Conservation (phyloP, 345 rosid species). For the Heritiera littoralis region DNA sequence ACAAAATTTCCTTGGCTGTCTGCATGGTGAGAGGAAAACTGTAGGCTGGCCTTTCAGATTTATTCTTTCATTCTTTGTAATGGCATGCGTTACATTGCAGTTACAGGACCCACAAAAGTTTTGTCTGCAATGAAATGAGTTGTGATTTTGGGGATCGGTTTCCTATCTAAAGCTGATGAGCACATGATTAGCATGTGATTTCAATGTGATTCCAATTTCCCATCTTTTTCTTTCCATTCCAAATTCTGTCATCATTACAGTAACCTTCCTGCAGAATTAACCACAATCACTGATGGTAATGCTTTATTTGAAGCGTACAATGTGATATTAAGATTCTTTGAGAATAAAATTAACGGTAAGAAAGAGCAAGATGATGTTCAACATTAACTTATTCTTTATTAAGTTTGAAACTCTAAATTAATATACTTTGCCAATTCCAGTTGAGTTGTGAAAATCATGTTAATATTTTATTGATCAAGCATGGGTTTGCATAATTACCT, state of each 20-base stretch:
- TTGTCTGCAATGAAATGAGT: background rate
- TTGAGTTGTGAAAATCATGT: no score
- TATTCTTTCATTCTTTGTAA: background rate
- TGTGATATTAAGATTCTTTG: background rate
- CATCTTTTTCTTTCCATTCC: background rate
- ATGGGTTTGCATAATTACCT: background rate
- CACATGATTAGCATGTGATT: background rate
- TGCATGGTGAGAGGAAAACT: background rate
- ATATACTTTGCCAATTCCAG: no score
- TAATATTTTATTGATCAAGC: no score
- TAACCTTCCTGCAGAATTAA: background rate
- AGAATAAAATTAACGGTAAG: no score
- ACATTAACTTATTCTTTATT: background rate
- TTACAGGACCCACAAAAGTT: background rate
- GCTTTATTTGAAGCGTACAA: background rate
- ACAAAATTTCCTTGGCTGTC: slow-evolving; percentile 6
- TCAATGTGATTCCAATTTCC: background rate
- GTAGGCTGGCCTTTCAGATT: slow-evolving; percentile 2
- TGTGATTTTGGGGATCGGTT: slow-evolving; percentile 9
- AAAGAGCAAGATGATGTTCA: background rate
- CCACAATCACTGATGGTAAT: background rate
- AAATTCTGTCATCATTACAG: background rate
- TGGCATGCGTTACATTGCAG: background rate
- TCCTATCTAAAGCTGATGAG: background rate
- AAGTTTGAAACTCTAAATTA: background rate